Conservation (phyloP, 306 rosid genomes). For the Betula pendula region DNA sequence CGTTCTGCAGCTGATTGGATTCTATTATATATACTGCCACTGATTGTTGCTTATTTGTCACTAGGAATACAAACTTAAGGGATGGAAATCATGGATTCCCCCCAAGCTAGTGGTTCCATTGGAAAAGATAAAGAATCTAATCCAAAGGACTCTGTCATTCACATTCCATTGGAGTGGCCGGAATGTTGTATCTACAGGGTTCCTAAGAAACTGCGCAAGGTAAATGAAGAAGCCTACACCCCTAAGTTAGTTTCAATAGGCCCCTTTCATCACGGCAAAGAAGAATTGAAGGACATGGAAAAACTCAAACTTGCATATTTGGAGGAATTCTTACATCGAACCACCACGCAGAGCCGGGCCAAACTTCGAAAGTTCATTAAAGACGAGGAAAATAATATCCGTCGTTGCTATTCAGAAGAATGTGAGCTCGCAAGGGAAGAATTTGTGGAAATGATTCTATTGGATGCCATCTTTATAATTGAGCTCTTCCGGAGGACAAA, state of each 20-base stretch:
- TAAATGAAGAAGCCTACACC: constrained; percentile 17
- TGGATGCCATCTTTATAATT: constrained; percentile 29
- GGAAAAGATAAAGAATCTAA: not conserved
- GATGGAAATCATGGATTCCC: not conserved
- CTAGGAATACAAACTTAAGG: not conserved
- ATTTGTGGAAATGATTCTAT: not conserved
- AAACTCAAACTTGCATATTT: not conserved
- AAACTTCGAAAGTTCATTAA: not conserved
- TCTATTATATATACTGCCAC: too few relatives aligned
- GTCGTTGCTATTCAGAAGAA: not conserved
- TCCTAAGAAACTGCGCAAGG: constrained; percentile 21
- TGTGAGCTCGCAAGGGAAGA: not conserved
- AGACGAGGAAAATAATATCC: not conserved
- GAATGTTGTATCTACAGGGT: constrained; percentile 25
- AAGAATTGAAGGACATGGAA: constrained; percentile 13
- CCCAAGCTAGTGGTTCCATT: not conserved
- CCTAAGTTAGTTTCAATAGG: constrained; percentile 32
- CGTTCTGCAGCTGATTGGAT: too few relatives aligned
- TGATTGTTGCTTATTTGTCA: too few relatives aligned
- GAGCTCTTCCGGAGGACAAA: constrained; percentile 22
- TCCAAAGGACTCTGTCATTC: too few relatives aligned
- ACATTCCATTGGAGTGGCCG: not conserved
- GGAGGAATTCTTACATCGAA: not conserved
- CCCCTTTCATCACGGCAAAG: constrained; percentile 11
- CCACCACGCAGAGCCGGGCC: not conserved